These are phyloP conservation scores for Thermochaetoides thermophila DNA, from an alignment of 495 filamentous ascomycete species.

Conservation along the genomic window DNA sequence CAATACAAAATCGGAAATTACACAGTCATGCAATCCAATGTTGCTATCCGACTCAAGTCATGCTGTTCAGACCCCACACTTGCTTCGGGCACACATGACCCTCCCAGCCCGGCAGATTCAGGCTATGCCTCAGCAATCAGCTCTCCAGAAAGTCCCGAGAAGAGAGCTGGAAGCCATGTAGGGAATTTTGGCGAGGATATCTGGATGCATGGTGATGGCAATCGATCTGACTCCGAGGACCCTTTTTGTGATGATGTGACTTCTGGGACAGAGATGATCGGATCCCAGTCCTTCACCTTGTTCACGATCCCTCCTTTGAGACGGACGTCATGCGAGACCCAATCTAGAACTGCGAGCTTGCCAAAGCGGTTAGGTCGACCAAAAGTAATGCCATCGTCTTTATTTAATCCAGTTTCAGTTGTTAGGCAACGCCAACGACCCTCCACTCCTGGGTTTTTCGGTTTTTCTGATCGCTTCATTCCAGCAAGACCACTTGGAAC, in stretches of 20 bases:
- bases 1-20: no score
- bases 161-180: neutral
- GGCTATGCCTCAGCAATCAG: slow-evolving; percentile 10
- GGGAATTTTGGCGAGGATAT: neutral
- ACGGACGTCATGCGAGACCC: slow-evolving; percentile 3
- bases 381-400: neutral
- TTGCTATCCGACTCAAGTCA: no score
- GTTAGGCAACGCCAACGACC: slow-evolving; percentile 4
- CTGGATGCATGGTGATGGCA: slow-evolving; percentile 12
- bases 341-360: neutral
- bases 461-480: slow-evolving; percentile 69
- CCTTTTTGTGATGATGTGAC: neutral
- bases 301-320: slow-evolving; percentile 9
- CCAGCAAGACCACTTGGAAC: slow-evolving; percentile 31
- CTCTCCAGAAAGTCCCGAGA: neutral
- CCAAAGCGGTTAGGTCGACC: neutral
- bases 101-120: slow-evolving; percentile 15
- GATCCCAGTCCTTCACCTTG: neutral
- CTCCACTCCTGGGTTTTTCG: no score
- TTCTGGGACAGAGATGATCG: neutral
- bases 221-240: slow-evolving; percentile 14
- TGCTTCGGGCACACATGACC: no score
- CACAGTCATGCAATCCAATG: no score
- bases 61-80: no score
- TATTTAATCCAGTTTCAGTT: neutral